phyloP scores from a whole-genome alignment of 1,284 basidiomycete species.

The Apiotrichum veenhuisii region DNA sequence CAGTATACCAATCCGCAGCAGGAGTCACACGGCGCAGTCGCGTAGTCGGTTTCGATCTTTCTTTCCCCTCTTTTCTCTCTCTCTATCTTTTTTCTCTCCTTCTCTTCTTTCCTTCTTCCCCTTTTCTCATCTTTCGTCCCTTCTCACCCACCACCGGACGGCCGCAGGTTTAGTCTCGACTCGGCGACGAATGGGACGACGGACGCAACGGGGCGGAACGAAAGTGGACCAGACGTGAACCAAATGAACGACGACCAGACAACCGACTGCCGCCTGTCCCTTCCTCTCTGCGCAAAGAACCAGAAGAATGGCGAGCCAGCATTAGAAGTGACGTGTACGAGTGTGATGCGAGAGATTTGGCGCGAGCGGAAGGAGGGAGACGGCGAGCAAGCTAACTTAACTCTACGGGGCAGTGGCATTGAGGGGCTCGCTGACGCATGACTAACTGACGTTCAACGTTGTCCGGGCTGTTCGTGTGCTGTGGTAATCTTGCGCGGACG shows the following conservation, averaged over 20 bases:
- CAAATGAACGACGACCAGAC: background rate
- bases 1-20: constrained; percentile 3
- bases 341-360: constrained; percentile 7
- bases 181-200: no score
- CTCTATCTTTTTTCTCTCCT: background rate
- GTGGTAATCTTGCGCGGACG: no score
- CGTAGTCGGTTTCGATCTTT: background rate
- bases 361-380: background rate
- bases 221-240: background rate
- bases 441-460: no score
- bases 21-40: background rate
- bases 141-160: background rate
- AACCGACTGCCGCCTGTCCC: no score
- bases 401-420: no score
- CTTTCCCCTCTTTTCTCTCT: background rate
- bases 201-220: background rate
- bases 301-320: constrained; percentile 5
- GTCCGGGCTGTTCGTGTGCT: no score
- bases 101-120: background rate
- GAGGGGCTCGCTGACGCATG: no score
- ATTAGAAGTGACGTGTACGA: constrained; percentile 8
- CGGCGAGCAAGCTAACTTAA: no score
- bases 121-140: background rate
- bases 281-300: background rate
- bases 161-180: no score